Evolutionary conservation across 495 filamentous ascomycete species (phyloP), one percentile per base, ranked within the genome.

Genomic region (Rostrohypoxylon terebratum): DNA sequence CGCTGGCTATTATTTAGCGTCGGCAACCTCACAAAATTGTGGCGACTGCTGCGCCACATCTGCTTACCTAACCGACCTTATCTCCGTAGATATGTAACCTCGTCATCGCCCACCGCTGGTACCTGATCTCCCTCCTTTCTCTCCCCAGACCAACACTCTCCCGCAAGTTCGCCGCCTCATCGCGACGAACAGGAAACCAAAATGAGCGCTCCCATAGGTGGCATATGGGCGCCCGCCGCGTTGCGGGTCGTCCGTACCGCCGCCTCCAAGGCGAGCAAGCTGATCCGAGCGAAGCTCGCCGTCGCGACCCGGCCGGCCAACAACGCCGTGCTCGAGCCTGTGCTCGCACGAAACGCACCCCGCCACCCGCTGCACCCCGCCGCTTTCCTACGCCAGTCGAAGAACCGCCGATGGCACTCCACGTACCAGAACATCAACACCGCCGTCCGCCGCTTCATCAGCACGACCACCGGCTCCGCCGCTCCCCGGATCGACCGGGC

Each of bases 281-380:
- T 90, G 74, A 80, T 93, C 63, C 87, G 87, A 74, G 82, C 83
- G 63, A 91, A 90, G 75, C 62, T 94, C 68, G 82, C 87, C 59
- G 84, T 85, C 70, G 84, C 86, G 68, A 82, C 85, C 13, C 84
- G 85, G 42, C 83, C 86, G 69, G 62, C 82, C 33, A 80, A 74
- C 57, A 60, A 66, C 57, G 50, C 75, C 58, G 81, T 84, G 58
- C 77, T 87, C 71, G 84, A 87, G 75, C 85, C 82, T 70, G 79
- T 84, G 60, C 75, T 80, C 69, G 79, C 84, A 59, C 84, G 84
- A 68, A 85, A 81, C 72, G 65, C 81, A 55, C 82, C 87, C 16
- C 85, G 87, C 63, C 92, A 94, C 66, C 91, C 93, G 20, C 83
- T 95, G 74, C 90, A 92, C 75, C 91, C 88, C 4, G 82, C 83